phyloP scores from a whole-genome alignment of 192 early-diverging fungal genomes.

The Pilaira anomala region DNA sequence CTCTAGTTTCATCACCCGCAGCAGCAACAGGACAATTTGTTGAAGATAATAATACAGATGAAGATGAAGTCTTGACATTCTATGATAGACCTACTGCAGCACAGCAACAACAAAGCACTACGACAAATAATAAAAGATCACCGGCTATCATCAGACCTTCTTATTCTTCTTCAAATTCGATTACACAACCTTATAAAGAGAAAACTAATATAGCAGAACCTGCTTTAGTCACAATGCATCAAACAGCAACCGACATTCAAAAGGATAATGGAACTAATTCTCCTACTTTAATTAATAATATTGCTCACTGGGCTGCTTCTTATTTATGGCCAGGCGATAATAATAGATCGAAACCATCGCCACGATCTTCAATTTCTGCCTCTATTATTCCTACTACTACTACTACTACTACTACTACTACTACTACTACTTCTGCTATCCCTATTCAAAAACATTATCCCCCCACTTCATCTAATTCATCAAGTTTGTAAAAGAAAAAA shows the following conservation, averaged over 20 bases:
- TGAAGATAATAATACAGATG: not conserved
- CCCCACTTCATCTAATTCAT: slow-evolving; percentile 11
- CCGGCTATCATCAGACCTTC: not conserved
- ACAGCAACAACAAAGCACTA: not conserved
- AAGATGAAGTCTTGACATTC: not conserved
- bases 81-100: not conserved
- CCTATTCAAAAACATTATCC: not conserved
- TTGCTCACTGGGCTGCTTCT: slow-evolving; percentile 21
- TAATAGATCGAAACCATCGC: not conserved
- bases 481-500: not conserved
- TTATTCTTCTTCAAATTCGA: not conserved
- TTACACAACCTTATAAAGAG: slow-evolving; percentile 6
- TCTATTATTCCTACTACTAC: not conserved
- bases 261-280: not conserved
- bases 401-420: not conserved
- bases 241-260: slow-evolving; percentile 10
- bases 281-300: slow-evolving; percentile 1
- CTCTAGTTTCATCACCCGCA: not conserved
- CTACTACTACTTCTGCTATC: not conserved
- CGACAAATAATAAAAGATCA: not conserved
- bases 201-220: not conserved
- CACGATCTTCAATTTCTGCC: slow-evolving; percentile 5
- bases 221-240: slow-evolving; percentile 14
- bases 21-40: not conserved
- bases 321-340: slow-evolving; percentile 10